Evolutionary conservation across 1,139 yeast genomes (phyloP).

Genomic region (Diutina rugosa): DNA sequence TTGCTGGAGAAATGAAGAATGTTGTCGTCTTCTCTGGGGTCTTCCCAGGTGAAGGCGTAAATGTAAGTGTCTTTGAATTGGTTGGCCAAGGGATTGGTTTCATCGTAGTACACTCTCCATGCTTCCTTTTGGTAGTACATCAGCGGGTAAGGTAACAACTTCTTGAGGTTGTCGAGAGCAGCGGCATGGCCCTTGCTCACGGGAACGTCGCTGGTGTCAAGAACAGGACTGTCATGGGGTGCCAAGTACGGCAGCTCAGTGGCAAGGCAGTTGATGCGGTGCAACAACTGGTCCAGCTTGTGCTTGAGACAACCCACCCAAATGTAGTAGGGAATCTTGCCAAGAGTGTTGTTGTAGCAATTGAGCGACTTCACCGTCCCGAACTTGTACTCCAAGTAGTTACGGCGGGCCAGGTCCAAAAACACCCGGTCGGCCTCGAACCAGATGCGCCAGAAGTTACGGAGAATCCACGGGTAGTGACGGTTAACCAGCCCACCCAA

Average conservation of each 20-base stretch:
- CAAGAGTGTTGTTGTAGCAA: conserved; percentile 47
- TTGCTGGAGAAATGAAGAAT: conserved; percentile 46
- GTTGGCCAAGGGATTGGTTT: conserved; percentile 48
- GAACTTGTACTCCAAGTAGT: conserved; percentile 67
- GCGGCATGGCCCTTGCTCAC: conserved; percentile 67
- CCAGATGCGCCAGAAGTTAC: conserved; percentile 83
- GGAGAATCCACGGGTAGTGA: conserved; percentile 61
- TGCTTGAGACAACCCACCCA: conserved; percentile 74
- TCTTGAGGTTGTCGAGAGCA: conserved; percentile 46
- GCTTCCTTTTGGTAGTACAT: conserved; percentile 63
- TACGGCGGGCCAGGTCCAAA: conserved; percentile 70
- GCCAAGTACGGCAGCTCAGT: conserved; percentile 75
- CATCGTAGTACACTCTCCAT: conserved; percentile 75
- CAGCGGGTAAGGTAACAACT: conserved; percentile 67
- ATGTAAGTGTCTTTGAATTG: conserved; percentile 72
- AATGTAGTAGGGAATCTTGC: conserved; percentile 68
- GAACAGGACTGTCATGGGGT: conserved; percentile 18
- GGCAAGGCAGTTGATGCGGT: conserved; percentile 58
- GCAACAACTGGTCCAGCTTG: conserved; percentile 44
- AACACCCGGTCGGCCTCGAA: conserved; percentile 76
- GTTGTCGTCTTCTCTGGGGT: conserved; percentile 66
- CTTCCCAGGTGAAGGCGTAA: conserved; percentile 87
- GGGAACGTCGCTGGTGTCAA: conserved; percentile 18
- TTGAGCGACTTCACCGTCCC: conserved; percentile 71
- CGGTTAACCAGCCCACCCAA: conserved; percentile 62